A percentile compares a stretch with the other conserved stretches of the same genome.
Conservation (phyloP, 352 stramenopile species). For the Plasmopara viticola region DNA sequence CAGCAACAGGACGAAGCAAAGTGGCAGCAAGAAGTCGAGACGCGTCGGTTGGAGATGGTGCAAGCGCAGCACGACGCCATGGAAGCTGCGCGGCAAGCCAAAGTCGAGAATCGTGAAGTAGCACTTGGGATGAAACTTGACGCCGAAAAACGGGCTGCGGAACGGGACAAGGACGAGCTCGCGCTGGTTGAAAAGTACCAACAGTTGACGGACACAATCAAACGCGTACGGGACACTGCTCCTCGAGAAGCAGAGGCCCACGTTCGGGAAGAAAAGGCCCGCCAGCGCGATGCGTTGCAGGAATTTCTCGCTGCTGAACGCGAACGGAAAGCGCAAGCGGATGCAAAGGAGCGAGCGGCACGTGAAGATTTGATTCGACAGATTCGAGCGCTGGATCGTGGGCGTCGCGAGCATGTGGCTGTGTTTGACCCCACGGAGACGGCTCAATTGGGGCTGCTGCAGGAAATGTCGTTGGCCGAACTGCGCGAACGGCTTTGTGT, state of each 20-base stretch:
- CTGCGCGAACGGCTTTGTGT: slow-evolving; percentile 76
- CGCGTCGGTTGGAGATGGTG: slow-evolving; percentile 73
- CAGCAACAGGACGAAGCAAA: slow-evolving; percentile 69
- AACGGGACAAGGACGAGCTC: slow-evolving; percentile 54
- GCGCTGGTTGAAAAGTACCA: slow-evolving; percentile 52
- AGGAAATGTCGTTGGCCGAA: slow-evolving; percentile 90
- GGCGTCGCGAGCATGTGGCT: slow-evolving; percentile 72
- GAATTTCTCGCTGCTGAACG: slow-evolving; percentile 55
- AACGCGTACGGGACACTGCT: slow-evolving; percentile 68
- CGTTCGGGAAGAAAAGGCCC: slow-evolving; percentile 51
- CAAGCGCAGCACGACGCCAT: slow-evolving; percentile 79
- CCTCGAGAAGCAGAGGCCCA: slow-evolving; percentile 70
- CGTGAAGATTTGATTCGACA: slow-evolving; percentile 83
- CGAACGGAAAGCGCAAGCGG: slow-evolving; percentile 48
- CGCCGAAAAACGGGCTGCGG: slow-evolving; percentile 52
- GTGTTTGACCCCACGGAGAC: slow-evolving; percentile 90
- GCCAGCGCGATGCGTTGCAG: slow-evolving; percentile 58
- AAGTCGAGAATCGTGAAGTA: slow-evolving; percentile 77
- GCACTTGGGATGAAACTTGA: slow-evolving; percentile 74
- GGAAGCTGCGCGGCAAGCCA: slow-evolving; percentile 52
- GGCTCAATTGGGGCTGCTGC: slow-evolving; percentile 76
- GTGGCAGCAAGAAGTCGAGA: slow-evolving; percentile 63
- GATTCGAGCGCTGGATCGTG: slow-evolving; percentile 72
- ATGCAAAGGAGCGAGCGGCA: slow-evolving; percentile 60
- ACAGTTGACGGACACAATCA: slow-evolving; percentile 52